Evolutionary conservation across 2,329 filamentous ascomycete species (phyloP).

Genomic region (Diaporthe nobilis): DNA sequence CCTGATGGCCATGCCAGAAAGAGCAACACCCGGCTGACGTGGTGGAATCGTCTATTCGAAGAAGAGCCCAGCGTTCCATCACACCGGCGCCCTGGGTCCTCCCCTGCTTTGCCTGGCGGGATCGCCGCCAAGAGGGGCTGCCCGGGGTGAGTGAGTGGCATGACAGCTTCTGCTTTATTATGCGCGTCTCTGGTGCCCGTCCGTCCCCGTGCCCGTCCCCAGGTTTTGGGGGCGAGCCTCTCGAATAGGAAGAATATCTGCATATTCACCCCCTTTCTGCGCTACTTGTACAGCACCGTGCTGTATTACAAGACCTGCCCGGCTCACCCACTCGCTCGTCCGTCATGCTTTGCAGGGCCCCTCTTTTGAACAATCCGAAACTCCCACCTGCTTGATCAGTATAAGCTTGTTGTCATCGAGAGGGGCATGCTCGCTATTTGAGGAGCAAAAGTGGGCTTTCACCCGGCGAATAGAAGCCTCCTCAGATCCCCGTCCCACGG

Average conservation of each 20-base stretch:
- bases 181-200: constrained; percentile 2
- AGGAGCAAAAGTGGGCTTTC: constrained; percentile 34
- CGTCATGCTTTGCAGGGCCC: constrained; percentile 20
- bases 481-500: neutral
- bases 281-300: neutral
- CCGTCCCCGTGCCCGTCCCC: neutral
- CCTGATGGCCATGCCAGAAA: neutral
- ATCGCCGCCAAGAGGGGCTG: constrained; percentile 31
- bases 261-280: neutral
- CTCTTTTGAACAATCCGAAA: constrained; percentile 36
- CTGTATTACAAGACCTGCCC: neutral
- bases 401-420: constrained; percentile 34
- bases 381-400: constrained; percentile 33
- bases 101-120: constrained; percentile 21
- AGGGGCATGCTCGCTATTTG: constrained; percentile 24
- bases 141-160: constrained; percentile 1
- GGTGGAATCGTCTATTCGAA: constrained; percentile 4
- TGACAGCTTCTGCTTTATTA: constrained; percentile 1
- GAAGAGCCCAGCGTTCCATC: constrained; percentile 9
- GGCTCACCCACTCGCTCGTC: neutral
- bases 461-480: constrained; percentile 19
- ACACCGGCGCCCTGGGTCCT: constrained; percentile 18
- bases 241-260: constrained; percentile 27
- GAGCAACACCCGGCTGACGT: neutral
- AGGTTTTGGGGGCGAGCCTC: neutral